Conservation (phyloP, 108 stramenopile genomes). For the Stephanodiscus minutulus region DNA sequence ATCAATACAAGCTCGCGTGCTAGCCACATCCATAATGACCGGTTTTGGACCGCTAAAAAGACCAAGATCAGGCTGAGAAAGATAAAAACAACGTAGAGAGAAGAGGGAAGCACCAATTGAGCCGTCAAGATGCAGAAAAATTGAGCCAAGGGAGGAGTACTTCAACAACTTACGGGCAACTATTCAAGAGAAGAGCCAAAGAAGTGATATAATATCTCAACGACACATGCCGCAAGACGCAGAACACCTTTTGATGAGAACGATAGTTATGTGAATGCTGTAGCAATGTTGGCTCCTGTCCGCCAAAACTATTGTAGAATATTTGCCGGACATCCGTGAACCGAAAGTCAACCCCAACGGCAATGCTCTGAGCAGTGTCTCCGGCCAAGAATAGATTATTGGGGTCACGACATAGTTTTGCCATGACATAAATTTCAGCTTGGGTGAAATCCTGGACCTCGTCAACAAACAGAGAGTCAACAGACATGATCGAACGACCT, state of each 20-base stretch:
- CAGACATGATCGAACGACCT: no score
- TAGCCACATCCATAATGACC: constrained; percentile 31
- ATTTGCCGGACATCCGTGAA: constrained; percentile 54
- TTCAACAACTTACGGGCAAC: no score
- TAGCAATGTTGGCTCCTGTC: constrained; percentile 25
- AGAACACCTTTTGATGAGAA: constrained; percentile 47
- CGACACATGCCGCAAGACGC: constrained; percentile 45
- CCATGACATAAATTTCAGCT: constrained; percentile 32
- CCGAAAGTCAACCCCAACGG: constrained; percentile 51
- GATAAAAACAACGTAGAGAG: no score
- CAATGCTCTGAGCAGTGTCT: constrained; percentile 51
- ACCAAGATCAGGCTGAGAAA: constrained; percentile 47
- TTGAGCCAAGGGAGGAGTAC: no score
- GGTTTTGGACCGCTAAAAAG: constrained; percentile 38
- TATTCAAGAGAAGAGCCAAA: constrained; percentile 33
- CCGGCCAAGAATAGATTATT: constrained; percentile 49
- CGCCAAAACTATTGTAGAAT: constrained; percentile 43
- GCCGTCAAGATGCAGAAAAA: no score
- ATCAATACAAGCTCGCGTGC: constrained; percentile 43
- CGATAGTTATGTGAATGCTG: constrained; percentile 57
- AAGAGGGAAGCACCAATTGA: no score
- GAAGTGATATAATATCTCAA: constrained; percentile 46
- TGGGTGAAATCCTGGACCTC: constrained; percentile 38
- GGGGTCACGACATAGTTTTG: constrained; percentile 39
- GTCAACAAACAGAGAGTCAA: constrained; percentile 46